These are phyloP conservation scores for Curvularia eragrostidis DNA, from an alignment of 2,329 filamentous ascomycete genomes.

Conservation along the genomic window DNA sequence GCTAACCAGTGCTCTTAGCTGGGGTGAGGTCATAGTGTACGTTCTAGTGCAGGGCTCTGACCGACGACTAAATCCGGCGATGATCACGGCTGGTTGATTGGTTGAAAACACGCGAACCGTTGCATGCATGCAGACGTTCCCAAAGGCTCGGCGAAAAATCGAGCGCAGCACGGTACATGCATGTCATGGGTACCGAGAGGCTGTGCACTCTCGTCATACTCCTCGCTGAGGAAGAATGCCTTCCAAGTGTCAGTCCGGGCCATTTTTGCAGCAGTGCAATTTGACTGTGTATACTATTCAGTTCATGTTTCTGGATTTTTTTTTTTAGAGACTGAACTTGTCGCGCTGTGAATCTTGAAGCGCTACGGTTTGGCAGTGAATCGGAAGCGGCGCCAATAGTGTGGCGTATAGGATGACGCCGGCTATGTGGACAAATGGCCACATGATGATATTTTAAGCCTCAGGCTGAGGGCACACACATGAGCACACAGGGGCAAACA, in stretches of 20 bases:
- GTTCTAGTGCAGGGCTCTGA: constrained; percentile 33
- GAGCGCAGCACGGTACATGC: constrained; percentile 12
- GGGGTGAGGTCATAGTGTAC: constrained; percentile 36
- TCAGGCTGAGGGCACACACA: constrained; percentile 18
- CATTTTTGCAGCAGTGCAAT: background rate
- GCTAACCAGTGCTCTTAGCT: constrained; percentile 17
- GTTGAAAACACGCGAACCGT: constrained; percentile 25
- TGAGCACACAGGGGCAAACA: background rate
- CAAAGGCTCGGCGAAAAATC: constrained; percentile 24
- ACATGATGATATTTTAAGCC: constrained; percentile 23
- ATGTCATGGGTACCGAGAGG: constrained; percentile 13
- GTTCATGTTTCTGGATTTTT: background rate
- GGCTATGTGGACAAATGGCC: constrained; percentile 26
- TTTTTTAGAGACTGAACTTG: background rate
- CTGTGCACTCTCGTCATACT: constrained; percentile 15
- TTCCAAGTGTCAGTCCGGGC: background rate
- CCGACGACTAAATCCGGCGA: constrained; percentile 33
- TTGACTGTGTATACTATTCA: background rate
- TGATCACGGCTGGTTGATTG: constrained; percentile 17
- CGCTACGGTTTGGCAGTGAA: constrained; percentile 10
- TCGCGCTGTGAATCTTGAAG: constrained; percentile 1
- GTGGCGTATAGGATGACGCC: constrained; percentile 24
- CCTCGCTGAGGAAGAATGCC: constrained; percentile 1
- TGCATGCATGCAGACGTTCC: constrained; percentile 19
- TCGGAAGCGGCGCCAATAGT: constrained; percentile 18